phyloP scores from a whole-genome alignment of 2,329 filamentous ascomycete species.

The Penicillium paneum region DNA sequence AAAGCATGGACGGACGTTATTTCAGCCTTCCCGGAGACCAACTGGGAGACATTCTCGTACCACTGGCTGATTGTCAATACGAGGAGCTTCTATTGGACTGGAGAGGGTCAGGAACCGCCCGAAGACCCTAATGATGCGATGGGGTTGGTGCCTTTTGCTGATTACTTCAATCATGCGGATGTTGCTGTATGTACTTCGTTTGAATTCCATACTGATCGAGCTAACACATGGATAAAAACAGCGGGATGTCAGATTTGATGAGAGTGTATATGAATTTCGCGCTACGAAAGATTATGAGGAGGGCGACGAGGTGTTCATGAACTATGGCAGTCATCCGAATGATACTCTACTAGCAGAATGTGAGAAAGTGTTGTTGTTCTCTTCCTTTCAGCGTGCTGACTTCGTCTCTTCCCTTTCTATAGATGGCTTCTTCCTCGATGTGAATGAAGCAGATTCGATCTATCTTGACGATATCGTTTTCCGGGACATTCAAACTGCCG shows the following conservation, averaged over 20 bases:
- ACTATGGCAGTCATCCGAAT: constrained; percentile 44
- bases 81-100: constrained; percentile 58
- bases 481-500: constrained; percentile 25
- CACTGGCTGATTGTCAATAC: constrained; percentile 62
- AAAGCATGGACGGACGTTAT: constrained; percentile 50
- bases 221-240: constrained; percentile 12
- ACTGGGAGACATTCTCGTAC: constrained; percentile 50
- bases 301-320: constrained; percentile 46
- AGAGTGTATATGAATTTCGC: constrained; percentile 34
- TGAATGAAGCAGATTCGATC: constrained; percentile 40
- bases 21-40: constrained; percentile 43
- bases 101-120: constrained; percentile 36
- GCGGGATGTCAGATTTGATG: constrained; percentile 41
- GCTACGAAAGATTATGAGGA: constrained; percentile 35
- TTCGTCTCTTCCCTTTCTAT: neutral
- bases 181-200: constrained; percentile 32
- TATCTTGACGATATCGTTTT: constrained; percentile 45
- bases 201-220: neutral
- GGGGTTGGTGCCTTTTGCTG: constrained; percentile 46
- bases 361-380: constrained; percentile 19
- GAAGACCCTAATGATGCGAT: constrained; percentile 46
- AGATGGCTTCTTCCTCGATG: constrained; percentile 45
- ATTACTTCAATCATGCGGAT: constrained; percentile 49
- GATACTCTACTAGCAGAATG: constrained; percentile 46
- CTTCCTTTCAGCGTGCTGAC: neutral